Percentiles rank a stretch among this genome's conserved stretches.
These are phyloP conservation scores for Didymella segeticola DNA, from an alignment of 2,329 filamentous ascomycete species.

Conservation along the genomic window DNA sequence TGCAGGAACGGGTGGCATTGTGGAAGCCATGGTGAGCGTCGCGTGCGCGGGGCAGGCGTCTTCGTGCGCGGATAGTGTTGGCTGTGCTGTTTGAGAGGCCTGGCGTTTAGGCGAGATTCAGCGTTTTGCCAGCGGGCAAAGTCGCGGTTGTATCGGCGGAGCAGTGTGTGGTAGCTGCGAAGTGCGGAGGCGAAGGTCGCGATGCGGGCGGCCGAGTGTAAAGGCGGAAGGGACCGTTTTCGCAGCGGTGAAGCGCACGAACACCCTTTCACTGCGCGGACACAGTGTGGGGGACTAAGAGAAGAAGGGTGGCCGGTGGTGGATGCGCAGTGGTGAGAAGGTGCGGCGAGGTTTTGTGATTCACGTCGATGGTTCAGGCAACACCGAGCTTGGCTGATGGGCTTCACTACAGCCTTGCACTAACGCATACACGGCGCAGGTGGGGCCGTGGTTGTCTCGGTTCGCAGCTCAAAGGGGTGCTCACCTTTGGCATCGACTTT, in stretches of 20 bases:
- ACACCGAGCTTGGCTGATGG: constrained; percentile 35
- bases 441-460: constrained; percentile 3
- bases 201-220: constrained; percentile 9
- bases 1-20: constrained; percentile 55
- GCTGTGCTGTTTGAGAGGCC: neutral
- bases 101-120: neutral
- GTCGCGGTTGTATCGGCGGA: constrained; percentile 6
- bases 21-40: constrained; percentile 38
- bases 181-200: constrained; percentile 16
- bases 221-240: neutral
- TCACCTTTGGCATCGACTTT: neutral
- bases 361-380: constrained; percentile 42
- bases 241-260: constrained; percentile 3
- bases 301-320: constrained; percentile 18
- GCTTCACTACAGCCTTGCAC: constrained; percentile 27
- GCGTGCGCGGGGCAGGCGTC: constrained; percentile 32
- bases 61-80: constrained; percentile 30
- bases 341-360: constrained; percentile 39
- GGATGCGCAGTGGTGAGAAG: constrained; percentile 22
- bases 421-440: constrained; percentile 19
- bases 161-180: constrained; percentile 12
- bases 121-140: neutral
- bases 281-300: neutral
- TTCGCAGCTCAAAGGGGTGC: neutral
- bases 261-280: neutral